phyloP scores from a whole-genome alignment of 768 basidiomycete species.

The Lactarius quietus region DNA sequence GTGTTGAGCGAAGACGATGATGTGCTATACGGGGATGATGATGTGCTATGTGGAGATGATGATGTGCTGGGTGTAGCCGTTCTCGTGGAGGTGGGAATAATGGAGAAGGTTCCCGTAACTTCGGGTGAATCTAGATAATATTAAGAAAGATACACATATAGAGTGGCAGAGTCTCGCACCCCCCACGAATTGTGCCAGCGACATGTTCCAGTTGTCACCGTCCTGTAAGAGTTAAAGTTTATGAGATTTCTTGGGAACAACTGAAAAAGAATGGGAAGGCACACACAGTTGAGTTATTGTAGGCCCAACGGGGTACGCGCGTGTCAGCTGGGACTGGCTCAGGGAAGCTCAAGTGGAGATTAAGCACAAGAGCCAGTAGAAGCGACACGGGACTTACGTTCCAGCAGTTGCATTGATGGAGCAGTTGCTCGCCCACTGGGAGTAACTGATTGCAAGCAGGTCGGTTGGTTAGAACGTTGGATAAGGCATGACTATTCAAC shows the following conservation, averaged over 20 bases:
- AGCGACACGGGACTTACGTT: slow-evolving; percentile 13
- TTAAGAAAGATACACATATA: neutral
- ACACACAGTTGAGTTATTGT: slow-evolving; percentile 41
- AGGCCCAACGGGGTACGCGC: slow-evolving; percentile 49
- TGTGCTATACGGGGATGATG: too few relatives aligned
- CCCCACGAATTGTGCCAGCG: neutral
- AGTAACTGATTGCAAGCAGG: slow-evolving; percentile 10
- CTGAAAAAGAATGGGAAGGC: neutral
- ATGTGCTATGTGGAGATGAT: too few relatives aligned
- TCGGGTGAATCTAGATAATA: neutral
- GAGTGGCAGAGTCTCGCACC: neutral
- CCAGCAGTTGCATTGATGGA: neutral
- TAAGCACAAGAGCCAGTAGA: neutral
- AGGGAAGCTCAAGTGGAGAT: slow-evolving; percentile 5
- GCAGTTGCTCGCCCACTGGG: slow-evolving; percentile 19
- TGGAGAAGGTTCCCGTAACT: neutral
- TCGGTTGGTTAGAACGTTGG: neutral
- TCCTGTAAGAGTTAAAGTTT: neutral
- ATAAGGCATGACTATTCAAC: neutral
- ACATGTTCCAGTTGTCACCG: slow-evolving; percentile 8
- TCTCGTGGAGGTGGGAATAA: neutral
- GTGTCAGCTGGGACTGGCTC: slow-evolving; percentile 39
- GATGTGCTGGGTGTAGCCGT: too few relatives aligned
- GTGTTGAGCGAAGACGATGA: too few relatives aligned
- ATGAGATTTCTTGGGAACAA: neutral